These are phyloP conservation scores for Salix udensis DNA, from an alignment of 345 rosid species.

Conservation along the genomic window DNA sequence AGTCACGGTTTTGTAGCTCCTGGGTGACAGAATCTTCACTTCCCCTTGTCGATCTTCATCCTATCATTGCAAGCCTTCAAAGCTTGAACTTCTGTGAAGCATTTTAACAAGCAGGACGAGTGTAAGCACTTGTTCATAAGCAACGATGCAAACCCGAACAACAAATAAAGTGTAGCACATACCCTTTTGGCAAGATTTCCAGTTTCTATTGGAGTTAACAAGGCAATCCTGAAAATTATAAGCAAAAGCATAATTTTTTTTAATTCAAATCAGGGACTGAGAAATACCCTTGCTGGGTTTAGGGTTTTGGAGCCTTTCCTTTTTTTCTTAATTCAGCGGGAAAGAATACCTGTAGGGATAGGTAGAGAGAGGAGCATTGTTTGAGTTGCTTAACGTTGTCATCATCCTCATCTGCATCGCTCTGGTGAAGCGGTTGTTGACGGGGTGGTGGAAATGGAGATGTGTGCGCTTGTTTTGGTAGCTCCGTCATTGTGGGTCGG, in stretches of 20 bases:
- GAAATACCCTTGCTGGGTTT: constrained; percentile 3
- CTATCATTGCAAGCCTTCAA: constrained; percentile 54
- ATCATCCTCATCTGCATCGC: constrained; percentile 74
- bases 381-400: constrained; percentile 84
- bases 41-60: constrained; percentile 31
- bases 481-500: neutral
- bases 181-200: constrained; percentile 90
- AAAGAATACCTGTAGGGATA: constrained; percentile 56
- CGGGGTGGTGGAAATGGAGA: neutral
- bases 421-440: constrained; percentile 41
- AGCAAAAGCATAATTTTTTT: neutral
- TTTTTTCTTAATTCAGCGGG: neutral
- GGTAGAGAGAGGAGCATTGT: constrained; percentile 72
- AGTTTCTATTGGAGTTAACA: constrained; percentile 57
- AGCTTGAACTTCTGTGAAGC: constrained; percentile 51
- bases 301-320: constrained; percentile 10
- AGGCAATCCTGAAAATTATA: constrained; percentile 64
- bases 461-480: neutral
- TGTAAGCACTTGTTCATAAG: neutral
- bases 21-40: constrained; percentile 12
- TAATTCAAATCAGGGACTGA: neutral
- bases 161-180: constrained; percentile 8
- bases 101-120: constrained; percentile 13
- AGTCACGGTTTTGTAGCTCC: neutral
- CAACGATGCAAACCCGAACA: neutral